Evolutionary conservation across 2,329 filamentous ascomycete genomes (phyloP).

Genomic region (Dactylonectria macrodidyma): DNA sequence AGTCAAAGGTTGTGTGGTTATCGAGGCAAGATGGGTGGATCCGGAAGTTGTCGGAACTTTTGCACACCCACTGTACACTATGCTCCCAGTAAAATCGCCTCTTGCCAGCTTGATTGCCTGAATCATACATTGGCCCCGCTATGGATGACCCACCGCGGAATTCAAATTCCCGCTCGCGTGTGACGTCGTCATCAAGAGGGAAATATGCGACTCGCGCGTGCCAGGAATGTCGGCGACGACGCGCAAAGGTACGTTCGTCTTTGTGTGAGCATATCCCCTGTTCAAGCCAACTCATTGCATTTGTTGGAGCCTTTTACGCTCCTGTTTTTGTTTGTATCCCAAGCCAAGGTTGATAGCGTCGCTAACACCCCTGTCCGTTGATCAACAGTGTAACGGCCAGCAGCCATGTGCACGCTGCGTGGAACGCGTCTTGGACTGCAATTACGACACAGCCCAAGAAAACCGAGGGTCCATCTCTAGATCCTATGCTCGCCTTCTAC

Average conservation of each 20-base stretch:
- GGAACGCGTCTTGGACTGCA: slow-evolving; percentile 48
- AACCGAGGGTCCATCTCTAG: slow-evolving; percentile 4
- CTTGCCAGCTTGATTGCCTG: no score
- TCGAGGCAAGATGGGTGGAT: no score
- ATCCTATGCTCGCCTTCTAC: slow-evolving; percentile 1
- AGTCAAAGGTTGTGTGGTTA: no score
- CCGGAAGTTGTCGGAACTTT: no score
- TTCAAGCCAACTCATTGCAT: no score
- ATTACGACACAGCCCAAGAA: slow-evolving; percentile 3
- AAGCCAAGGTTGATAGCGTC: slow-evolving; percentile 19
- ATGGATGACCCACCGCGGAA: not conserved
- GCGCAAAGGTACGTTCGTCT: slow-evolving; percentile 51
- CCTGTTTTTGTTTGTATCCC: no score
- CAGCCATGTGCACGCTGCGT: slow-evolving; percentile 40
- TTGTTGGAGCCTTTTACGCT: no score
- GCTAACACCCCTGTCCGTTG: not conserved
- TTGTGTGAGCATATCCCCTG: no score
- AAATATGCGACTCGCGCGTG: slow-evolving; percentile 50
- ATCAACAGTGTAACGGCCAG: slow-evolving; percentile 14
- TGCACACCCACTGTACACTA: no score
- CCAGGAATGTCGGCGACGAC: slow-evolving; percentile 54
- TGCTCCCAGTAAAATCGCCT: no score
- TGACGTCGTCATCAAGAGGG: not conserved
- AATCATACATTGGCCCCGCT: not conserved
- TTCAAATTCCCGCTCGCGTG: not conserved